Evolutionary conservation across 768 basidiomycete species (phyloP), one percentile per base, ranked within the genome.

Genomic region (Psilocybe azurescens): DNA sequence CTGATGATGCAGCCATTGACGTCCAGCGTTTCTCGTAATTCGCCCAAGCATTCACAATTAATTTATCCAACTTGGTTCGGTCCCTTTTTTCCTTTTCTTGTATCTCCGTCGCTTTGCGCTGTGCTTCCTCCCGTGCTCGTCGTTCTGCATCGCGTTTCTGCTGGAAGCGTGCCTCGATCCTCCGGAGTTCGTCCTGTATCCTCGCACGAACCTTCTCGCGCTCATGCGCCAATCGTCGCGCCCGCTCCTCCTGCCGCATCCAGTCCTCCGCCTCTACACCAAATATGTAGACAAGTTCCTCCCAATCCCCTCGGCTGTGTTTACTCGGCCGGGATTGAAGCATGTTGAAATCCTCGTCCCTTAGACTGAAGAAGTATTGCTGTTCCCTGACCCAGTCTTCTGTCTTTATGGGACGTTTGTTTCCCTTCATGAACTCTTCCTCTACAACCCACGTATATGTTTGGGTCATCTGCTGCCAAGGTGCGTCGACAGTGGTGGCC

Each of bases 361-460:
- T 55, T 53, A 32, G 33, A 49, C 49, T 64, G 44, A 77, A 67
- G 61, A 82, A 75, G 52, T 79, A 70, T 72, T 86, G 87, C 67
- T 87, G 86, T 65, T 86, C 81, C 51, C 80, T 73, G 53, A 90
- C 84, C 90, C 91, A 91, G 57, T 83, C 80, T 56, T 88, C 85
- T 33, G 86, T 86, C 66, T 81, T 84, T 69, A 78, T 78, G 64
- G 77, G 79, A 62, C 79, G 76, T 59, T 77, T 79, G 49, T 76
- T 77, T 58, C 78, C 75, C 49, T 76, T 76, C 59, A 76, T 70
- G 47, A 76, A 73, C 64, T 85, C 83, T 71, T 88, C 85, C 61
- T 87, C 83, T 53, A 80, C 77, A 6, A 83, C 83, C 80, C 82
- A 86, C 5, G 78, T 70, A 64, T 79, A 81, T 8, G 83, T 78